Evolutionary conservation across 257 asterid genomes (phyloP), one percentile per base, ranked within the genome.

Genomic region (Primulina eburnea): DNA sequence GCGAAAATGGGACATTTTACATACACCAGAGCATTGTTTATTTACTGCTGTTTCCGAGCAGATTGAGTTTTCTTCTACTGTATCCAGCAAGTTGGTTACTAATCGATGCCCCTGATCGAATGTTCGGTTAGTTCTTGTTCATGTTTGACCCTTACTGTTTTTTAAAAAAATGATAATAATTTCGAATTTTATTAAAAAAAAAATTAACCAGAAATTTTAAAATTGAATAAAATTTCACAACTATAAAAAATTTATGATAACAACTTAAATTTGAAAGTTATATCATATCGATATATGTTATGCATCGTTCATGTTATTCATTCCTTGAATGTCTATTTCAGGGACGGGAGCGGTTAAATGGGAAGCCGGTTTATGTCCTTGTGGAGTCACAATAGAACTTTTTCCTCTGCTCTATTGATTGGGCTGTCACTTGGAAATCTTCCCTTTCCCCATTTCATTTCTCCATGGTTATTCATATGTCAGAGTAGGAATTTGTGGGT

Each of bases 311-410:
- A 14, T 43, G 53, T 43, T 43, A 43, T 10, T 52, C 2, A 0
- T 35, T 1, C 3, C 28, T 4, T 30, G 21, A 18, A 60, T 20
- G 35, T 7, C 65, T 38, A 62, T 37, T 32, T 74, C 63, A 89
- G 96, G 96, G 96, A 26, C 76, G 84, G 52, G 92, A 85, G 28
- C 75, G 85, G 32, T 77, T 89, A 79, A 83, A 85, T n/a, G 90
- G 91, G 64, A 89, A 89, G 84, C 88, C 96, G 53, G 80, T 85
- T 9, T 85, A 71, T 55, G 96, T 85, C 62, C 96, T 89, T 37
- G 89, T 89, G 84, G 91, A 89, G 84, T 77, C 82, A 6, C 88
- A 82, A 38, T 84, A 82, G 85, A 60, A 28, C n/a, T 55, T 28
- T 62, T 55, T 37, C 57, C 55, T 5, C 5, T n/a, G 5, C 66